Evolutionary conservation across 495 filamentous ascomycete genomes (phyloP).

Genomic region (Daldinia concentrica): DNA sequence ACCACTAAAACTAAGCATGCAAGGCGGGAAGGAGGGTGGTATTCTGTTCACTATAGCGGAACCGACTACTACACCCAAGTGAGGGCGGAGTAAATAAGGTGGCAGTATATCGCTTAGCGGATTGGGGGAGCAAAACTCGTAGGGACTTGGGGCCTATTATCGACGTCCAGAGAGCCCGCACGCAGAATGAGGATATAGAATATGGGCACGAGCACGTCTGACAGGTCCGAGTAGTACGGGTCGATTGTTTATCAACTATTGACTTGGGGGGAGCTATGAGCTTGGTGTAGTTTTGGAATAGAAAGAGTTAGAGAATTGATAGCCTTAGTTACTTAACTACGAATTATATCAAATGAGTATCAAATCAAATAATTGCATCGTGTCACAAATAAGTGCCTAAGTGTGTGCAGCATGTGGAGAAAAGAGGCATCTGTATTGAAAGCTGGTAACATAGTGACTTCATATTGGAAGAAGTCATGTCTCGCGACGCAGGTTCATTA

Average conservation of each 20-base stretch:
- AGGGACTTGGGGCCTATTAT: background rate
- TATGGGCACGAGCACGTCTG: slow-evolving; percentile 7
- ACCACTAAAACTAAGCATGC: slow-evolving; percentile 23
- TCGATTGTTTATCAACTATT: background rate
- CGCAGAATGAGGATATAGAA: slow-evolving; percentile 16
- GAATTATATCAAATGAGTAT: background rate
- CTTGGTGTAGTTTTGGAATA: slow-evolving; percentile 26
- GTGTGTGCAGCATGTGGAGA: background rate
- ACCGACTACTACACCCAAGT: slow-evolving; percentile 6
- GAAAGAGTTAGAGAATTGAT: slow-evolving; percentile 21
- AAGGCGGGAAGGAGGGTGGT: slow-evolving; percentile 8
- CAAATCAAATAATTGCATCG: background rate
- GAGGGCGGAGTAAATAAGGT: background rate
- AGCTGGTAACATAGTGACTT: slow-evolving; percentile 22
- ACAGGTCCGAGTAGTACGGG: background rate
- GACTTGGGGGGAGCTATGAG: slow-evolving; percentile 1
- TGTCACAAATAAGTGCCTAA: background rate
- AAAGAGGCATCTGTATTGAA: slow-evolving; percentile 26
- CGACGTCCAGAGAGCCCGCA: slow-evolving; percentile 4
- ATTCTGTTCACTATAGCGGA: slow-evolving; percentile 1
- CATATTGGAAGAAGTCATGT: background rate
- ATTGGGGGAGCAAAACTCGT: background rate
- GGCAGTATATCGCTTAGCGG: background rate
- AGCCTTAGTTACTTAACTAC: background rate
- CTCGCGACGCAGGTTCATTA: slow-evolving; percentile 8